Evolutionary conservation across 129 eudicot species (phyloP), one percentile per base, ranked within the genome.

Genomic region (Ambrosia artemisiifolia): DNA sequence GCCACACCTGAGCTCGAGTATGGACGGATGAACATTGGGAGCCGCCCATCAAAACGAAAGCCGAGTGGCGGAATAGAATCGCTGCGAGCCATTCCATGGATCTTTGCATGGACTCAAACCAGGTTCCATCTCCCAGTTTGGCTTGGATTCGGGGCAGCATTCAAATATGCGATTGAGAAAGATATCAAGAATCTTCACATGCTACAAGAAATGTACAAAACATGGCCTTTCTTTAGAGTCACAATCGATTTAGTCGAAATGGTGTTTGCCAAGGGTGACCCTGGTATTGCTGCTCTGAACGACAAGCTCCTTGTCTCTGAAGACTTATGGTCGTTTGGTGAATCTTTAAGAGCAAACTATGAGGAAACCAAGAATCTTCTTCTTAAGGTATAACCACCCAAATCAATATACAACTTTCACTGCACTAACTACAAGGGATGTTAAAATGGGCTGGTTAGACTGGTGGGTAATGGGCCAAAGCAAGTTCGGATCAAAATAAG

Each of bases 121-220:
- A 81, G 99, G 88, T 95, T 95, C 54, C 97, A 95, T 85, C 97
- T 95, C 42, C 99, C 97, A 0, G 99, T 95, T 38, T 95, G 97
- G 99, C 97, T 95, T n/a, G 97, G 99, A 7, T 91, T 95, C 63
- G 99, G 99, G 35, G 99, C 87, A 72, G 97, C 99, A 20, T 95
- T 95, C 70, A 91, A 85, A 30, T 61, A 90, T 4, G 86, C 88
- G 2, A 83, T 95, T 36, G 65, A 88, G 65, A 87, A 82, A 54
- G 96, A 88, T 66, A 65, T 72, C 36, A 81, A 78, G 80, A 93
- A 87, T 67, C 89, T 94, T 50, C 82, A 77, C 54, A 85, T 94
- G 93, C 82, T 94, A 61, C 95, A 90, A 74, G 87, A 86, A 50
- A 95, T 95, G 99, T 95, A 95, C 82, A 90, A 95, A 24, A 75